Percentiles rank a stretch among this genome's conserved stretches.
These are phyloP conservation scores for Phytophthora cryptogea DNA, from an alignment of 352 stramenopile species.

Conservation along the genomic window DNA sequence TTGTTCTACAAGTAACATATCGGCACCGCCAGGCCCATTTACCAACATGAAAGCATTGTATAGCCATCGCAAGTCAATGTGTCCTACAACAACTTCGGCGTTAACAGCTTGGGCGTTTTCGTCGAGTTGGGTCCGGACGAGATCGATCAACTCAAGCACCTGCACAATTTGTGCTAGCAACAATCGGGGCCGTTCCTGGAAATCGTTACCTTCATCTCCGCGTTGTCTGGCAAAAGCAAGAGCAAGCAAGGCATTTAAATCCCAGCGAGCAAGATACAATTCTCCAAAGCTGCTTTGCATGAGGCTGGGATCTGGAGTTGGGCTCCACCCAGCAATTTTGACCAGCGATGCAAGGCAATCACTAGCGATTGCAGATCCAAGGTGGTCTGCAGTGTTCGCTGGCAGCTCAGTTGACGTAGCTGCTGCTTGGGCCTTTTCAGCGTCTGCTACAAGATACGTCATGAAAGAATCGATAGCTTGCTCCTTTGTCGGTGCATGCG, in stretches of 20 bases:
- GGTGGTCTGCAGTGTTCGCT: constrained; percentile 1
- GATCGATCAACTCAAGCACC: constrained; percentile 32
- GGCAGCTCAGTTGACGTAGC: constrained; percentile 10
- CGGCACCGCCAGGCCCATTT: not conserved
- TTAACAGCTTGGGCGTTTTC: constrained; percentile 15
- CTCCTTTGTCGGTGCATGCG: constrained; percentile 49
- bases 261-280: constrained; percentile 54
- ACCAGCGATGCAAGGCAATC: constrained; percentile 43
- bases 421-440: constrained; percentile 22
- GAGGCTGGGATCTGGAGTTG: constrained; percentile 7
- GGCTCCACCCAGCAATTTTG: constrained; percentile 41
- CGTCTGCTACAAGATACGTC: constrained; percentile 41
- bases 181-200: constrained; percentile 43
- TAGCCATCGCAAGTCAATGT: constrained; percentile 33
- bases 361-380: constrained; percentile 15
- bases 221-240: constrained; percentile 45
- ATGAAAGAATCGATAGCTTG: constrained; percentile 60
- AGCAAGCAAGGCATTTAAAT: constrained; percentile 46
- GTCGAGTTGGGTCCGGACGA: constrained; percentile 26
- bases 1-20: constrained; percentile 34
- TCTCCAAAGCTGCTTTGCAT: constrained; percentile 44
- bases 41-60: constrained; percentile 35
- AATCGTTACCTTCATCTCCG: constrained; percentile 44
- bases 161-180: constrained; percentile 38
- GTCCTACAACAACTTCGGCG: constrained; percentile 12